A percentile compares a stretch with the other conserved stretches of the same genome.
Conservation (phyloP, 2,329 filamentous ascomycete genomes). For the Sclerotinia subarctica region DNA sequence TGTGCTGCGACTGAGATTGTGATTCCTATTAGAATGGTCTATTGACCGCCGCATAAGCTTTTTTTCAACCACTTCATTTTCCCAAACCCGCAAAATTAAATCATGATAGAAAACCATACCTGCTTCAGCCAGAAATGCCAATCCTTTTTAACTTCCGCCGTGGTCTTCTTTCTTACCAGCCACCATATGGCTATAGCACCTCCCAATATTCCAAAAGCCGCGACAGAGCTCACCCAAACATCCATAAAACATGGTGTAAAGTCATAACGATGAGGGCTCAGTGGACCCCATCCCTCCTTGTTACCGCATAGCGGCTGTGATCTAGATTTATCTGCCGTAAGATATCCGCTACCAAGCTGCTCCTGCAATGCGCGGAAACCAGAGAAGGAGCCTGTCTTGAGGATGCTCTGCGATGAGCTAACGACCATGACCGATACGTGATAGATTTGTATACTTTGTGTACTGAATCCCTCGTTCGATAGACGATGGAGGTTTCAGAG, state of each 20-base stretch:
- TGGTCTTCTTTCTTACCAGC: constrained; percentile 66
- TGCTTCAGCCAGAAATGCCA: constrained; percentile 93
- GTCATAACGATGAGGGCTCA: constrained; percentile 85
- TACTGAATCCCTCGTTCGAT: constrained; percentile 22
- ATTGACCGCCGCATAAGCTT: constrained; percentile 23
- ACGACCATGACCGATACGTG: constrained; percentile 26
- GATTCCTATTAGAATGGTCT: constrained; percentile 58
- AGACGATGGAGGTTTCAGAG: constrained; percentile 25
- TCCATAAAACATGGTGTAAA: constrained; percentile 98
- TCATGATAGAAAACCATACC: constrained; percentile 50
- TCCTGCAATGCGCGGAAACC: constrained; percentile 50
- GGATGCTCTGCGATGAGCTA: constrained; percentile 30
- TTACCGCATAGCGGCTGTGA: constrained; percentile 79
- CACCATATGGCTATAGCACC: constrained; percentile 78
- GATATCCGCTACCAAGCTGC: constrained; percentile 57
- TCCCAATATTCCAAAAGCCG: constrained; percentile 72
- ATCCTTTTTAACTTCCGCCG: constrained; percentile 70
- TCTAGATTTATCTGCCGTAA: constrained; percentile 44
- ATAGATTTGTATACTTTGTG: constrained; percentile 7
- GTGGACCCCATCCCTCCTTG: constrained; percentile 88
- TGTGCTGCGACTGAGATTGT: constrained; percentile 57
- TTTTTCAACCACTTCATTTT: constrained; percentile 4
- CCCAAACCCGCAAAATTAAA: constrained; percentile 24
- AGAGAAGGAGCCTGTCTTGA: constrained; percentile 56
- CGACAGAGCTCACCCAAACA: constrained; percentile 77